Conservation (phyloP, 2,329 filamentous ascomycete species). For the Verruconis gallopava region DNA sequence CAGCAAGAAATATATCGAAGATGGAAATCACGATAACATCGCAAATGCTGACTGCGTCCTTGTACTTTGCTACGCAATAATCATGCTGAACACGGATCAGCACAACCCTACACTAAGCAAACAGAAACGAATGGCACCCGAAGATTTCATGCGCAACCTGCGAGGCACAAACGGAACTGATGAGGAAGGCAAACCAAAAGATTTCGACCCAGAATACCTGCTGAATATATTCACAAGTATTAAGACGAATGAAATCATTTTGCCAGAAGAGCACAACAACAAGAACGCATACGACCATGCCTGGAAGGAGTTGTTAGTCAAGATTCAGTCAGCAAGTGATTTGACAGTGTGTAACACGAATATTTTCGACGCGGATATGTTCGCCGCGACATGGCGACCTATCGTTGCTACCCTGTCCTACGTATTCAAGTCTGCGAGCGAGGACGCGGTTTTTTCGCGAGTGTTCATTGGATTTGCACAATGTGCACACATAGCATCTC, state of each 20-base stretch:
- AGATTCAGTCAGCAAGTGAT: slow-evolving; percentile 62
- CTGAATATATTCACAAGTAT: slow-evolving; percentile 84
- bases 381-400: slow-evolving; percentile 87
- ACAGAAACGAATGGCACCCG: slow-evolving; percentile 68
- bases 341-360: slow-evolving; percentile 78
- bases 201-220: slow-evolving; percentile 75
- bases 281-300: slow-evolving; percentile 94
- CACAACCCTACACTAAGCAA: slow-evolving; percentile 82
- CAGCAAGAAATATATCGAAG: slow-evolving; percentile 67
- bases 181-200: slow-evolving; percentile 68
- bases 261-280: slow-evolving; percentile 95
- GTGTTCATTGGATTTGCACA: slow-evolving; percentile 94
- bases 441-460: slow-evolving; percentile 87
- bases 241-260: slow-evolving; percentile 83
- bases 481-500: slow-evolving; percentile 82
- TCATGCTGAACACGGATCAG: slow-evolving; percentile 94
- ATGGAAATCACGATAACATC: slow-evolving; percentile 57
- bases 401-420: slow-evolving; percentile 92
- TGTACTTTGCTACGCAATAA: slow-evolving; percentile 87
- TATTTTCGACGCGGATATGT: slow-evolving; percentile 95
- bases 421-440: slow-evolving; percentile 96
- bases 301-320: slow-evolving; percentile 86
- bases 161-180: slow-evolving; percentile 75
- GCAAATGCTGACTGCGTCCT: slow-evolving; percentile 80
- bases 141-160: slow-evolving; percentile 79